Base-by-base conservation (phyloP, 1,139 yeast genomes). In the Protomyces pachydermus region DNA sequence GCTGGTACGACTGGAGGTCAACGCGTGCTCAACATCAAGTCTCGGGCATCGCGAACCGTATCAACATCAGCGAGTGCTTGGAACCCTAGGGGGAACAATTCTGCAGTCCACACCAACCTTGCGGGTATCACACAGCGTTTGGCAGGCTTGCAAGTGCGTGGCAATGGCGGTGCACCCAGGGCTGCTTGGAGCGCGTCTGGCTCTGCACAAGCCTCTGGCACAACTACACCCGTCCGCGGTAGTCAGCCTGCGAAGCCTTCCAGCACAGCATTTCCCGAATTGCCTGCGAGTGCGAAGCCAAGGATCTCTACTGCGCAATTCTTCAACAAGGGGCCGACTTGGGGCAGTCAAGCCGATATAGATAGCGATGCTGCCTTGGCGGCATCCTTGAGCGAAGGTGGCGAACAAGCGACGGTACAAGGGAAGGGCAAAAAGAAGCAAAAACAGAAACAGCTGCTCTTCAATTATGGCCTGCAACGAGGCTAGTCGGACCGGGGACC, bases 51-150 rank as follows among this genome's bases (percentile, higher is more conserved):
- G 14, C 51, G 65, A 12, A 56, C 66, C 12, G 60, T 60, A 10
- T 32, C 54, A 14, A 60, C 53, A 16, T 56, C 65, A n/a, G 57
- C 64, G 12, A 56, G 61, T 34, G 67, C 65, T 1, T 65, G 67
- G 67, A 65, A 65, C 20, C 51, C 54, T 20, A 53, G 54, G 28
- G 32, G 46, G 18, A 60, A 50, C 3, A 60, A 66, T 1, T 18
- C 61, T n/a, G 16, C 28, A 12, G 39, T 39, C 16, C 42, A 46
- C 23, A 56, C 51, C 18, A 34, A 48, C 2, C 42, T 58, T 1
- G 53, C 51, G 5, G 38, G 54, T 10, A 45, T 55, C 3, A 39
- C 56, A 18, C 34, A 32, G 9, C 53, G 35, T 16, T 34, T 58
- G 45, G 42, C 56, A 18, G 35, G 42, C 28, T n/a, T 58, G 53